These are phyloP conservation scores for Acanthamoeba sp. DNA, from an alignment of 208 protist genomes.

Conservation along the genomic window DNA sequence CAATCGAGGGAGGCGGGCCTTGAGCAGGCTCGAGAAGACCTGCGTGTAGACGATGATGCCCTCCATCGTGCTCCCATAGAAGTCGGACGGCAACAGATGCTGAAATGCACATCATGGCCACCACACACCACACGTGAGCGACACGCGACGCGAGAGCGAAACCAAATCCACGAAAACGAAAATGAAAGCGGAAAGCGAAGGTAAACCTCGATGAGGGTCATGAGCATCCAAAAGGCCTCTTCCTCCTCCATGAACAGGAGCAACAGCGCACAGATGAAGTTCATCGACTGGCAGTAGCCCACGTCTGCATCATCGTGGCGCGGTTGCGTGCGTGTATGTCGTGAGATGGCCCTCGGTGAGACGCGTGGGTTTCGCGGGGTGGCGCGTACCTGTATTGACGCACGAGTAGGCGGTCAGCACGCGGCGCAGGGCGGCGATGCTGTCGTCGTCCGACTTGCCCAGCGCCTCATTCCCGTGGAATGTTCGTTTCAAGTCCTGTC, in stretches of 20 bases:
- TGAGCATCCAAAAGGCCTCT: conserved; percentile 87
- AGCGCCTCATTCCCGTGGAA: conserved; percentile 84
- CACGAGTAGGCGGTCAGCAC: conserved; percentile 82
- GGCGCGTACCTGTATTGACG: conserved; percentile 72
- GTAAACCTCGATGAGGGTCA: conserved; percentile 84
- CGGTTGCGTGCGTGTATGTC: too few relatives aligned
- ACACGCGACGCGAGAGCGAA: neutral
- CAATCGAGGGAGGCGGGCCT: neutral
- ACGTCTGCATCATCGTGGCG: conserved; percentile 77
- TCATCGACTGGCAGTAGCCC: conserved; percentile 91
- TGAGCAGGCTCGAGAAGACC: conserved; percentile 21
- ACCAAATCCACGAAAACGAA: neutral
- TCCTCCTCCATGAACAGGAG: conserved; percentile 89
- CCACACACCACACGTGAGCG: too few relatives aligned
- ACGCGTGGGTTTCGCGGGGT: neutral
- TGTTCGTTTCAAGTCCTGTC: conserved; percentile 84
- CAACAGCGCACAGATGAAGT: conserved; percentile 88
- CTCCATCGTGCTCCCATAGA: conserved; percentile 35
- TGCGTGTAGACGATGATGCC: conserved; percentile 69
- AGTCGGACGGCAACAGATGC: conserved; percentile 25
- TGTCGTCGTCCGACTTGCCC: conserved; percentile 58
- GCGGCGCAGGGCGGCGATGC: conserved; percentile 75
- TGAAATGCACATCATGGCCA: neutral
- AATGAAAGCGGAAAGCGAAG: neutral
- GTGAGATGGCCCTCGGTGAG: neutral